A percentile compares a stretch with the other conserved stretches of the same genome.
phyloP scores from a whole-genome alignment of 1,139 yeast species.

The Geotrichum restrictum region DNA sequence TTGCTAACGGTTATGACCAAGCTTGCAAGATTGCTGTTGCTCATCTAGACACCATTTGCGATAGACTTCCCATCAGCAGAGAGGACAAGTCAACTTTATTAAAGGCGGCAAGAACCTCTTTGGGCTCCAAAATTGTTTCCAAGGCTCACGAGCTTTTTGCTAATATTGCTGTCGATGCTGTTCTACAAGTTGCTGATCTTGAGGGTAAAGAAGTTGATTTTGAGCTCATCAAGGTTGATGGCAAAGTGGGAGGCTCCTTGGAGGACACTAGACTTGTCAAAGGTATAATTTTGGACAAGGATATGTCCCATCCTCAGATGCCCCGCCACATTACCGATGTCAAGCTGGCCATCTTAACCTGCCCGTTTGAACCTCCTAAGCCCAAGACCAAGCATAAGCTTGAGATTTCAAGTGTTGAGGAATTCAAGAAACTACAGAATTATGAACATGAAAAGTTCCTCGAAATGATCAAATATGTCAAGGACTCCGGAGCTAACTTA shows the following conservation, averaged over 20 bases:
- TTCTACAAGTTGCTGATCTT: constrained; percentile 85
- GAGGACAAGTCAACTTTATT: constrained; percentile 51
- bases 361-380: constrained; percentile 99
- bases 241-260: constrained; percentile 93
- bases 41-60: constrained; percentile 73
- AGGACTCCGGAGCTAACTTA: constrained; percentile 87
- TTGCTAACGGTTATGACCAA: constrained; percentile 96
- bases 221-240: constrained; percentile 91
- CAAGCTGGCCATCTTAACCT: constrained; percentile 87
- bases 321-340: constrained; percentile 76
- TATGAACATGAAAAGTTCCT: constrained; percentile 88
- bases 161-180: constrained; percentile 95
- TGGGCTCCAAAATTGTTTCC: constrained; percentile 93
- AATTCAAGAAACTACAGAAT: constrained; percentile 80
- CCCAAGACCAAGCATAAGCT: constrained; percentile 98
- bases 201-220: constrained; percentile 94
- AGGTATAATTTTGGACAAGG: constrained; percentile 94
- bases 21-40: constrained; percentile 88
- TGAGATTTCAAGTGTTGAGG: constrained; percentile 88
- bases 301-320: constrained; percentile 98
- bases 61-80: constrained; percentile 45
- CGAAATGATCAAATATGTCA: constrained; percentile 85
- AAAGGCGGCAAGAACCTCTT: constrained; percentile 89
- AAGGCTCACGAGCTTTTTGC: constrained; percentile 93
- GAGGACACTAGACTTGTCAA: constrained; percentile 79